phyloP scores from a whole-genome alignment of 2,329 filamentous ascomycete genomes.

The Sporothrix mexicana region DNA sequence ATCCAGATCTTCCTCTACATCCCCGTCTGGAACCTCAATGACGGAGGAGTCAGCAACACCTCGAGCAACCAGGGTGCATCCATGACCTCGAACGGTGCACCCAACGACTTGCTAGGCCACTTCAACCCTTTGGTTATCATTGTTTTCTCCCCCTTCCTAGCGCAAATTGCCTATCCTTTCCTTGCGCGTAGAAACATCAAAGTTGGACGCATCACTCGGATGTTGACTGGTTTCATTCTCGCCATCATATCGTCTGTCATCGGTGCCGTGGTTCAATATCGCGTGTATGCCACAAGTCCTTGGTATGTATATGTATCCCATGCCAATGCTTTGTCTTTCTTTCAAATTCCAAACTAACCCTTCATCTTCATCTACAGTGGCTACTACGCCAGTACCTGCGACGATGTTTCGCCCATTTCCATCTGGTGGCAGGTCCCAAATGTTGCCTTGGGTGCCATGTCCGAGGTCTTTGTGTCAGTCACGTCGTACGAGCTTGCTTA shows the following conservation, averaged over 20 bases:
- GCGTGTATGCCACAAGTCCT: slow-evolving; percentile 57
- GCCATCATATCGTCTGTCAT: slow-evolving; percentile 50
- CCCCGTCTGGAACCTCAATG: slow-evolving; percentile 49
- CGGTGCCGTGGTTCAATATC: slow-evolving; percentile 61
- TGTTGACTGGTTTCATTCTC: slow-evolving; percentile 62
- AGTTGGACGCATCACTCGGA: slow-evolving; percentile 63
- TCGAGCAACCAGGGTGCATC: slow-evolving; percentile 49
- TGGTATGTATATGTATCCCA: not conserved
- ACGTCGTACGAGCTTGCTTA: slow-evolving; percentile 71
- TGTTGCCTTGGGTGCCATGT: slow-evolving; percentile 58
- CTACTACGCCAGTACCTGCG: slow-evolving; percentile 51
- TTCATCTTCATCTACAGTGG: slow-evolving; percentile 41
- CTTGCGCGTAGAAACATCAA: slow-evolving; percentile 57
- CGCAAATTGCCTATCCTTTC: slow-evolving; percentile 60
- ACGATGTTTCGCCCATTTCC: slow-evolving; percentile 50
- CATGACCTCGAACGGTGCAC: slow-evolving; percentile 55
- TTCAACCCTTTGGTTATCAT: slow-evolving; percentile 66
- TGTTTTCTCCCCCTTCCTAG: slow-evolving; percentile 59
- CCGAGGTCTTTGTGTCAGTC: slow-evolving; percentile 65
- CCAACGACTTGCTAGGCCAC: slow-evolving; percentile 66
- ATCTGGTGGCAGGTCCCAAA: slow-evolving; percentile 60
- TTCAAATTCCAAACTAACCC: too few species aligned
- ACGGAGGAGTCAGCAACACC: slow-evolving; percentile 48
- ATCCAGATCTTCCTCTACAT: slow-evolving; percentile 51
- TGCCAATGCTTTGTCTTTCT: too few species aligned